Conservation (phyloP, 2,329 filamentous ascomycete genomes). For the Aaosphaeria pasadenensis region DNA sequence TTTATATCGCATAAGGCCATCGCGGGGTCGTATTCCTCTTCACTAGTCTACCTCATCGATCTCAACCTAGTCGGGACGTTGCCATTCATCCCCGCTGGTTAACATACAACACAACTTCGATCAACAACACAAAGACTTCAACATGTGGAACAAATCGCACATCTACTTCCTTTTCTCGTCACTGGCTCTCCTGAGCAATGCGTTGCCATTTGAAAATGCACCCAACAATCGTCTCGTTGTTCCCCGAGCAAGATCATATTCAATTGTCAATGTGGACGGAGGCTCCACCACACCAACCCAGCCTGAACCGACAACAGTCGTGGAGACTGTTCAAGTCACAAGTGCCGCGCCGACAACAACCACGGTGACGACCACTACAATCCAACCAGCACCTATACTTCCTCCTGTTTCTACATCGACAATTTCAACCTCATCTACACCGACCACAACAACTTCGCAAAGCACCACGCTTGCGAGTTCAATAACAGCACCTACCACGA, state of each 20-base stretch:
- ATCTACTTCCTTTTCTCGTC: slow-evolving; percentile 19
- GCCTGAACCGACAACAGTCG: slow-evolving; percentile 11
- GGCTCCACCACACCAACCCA: slow-evolving; percentile 27
- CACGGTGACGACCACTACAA: slow-evolving; percentile 19
- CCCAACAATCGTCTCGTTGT: slow-evolving; percentile 8
- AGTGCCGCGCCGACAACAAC: slow-evolving; percentile 17
- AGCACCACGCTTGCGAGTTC: slow-evolving; percentile 17
- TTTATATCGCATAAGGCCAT: slow-evolving; percentile 13
- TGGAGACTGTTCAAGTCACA: slow-evolving; percentile 25
- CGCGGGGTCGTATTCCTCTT: slow-evolving; percentile 6
- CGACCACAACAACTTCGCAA: slow-evolving; percentile 17
- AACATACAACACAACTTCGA: not conserved
- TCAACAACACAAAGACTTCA: slow-evolving; percentile 3
- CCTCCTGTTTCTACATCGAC: not conserved
- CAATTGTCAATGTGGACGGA: slow-evolving; percentile 40
- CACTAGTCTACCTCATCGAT: slow-evolving; percentile 7
- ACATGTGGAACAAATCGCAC: slow-evolving; percentile 19
- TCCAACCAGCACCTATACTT: not conserved
- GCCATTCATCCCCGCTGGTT: not conserved
- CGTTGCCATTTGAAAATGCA: slow-evolving; percentile 23
- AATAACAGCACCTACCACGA: slow-evolving; percentile 2
- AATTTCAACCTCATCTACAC: not conserved
- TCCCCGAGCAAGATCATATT: slow-evolving; percentile 31
- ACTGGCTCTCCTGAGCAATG: slow-evolving; percentile 17
- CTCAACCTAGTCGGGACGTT: slow-evolving; percentile 5